Percentiles rank a stretch among this genome's conserved stretches.
Evolutionary conservation across 192 early-diverging fungal species (phyloP).

Genomic region (Spizellomyces sp.): DNA sequence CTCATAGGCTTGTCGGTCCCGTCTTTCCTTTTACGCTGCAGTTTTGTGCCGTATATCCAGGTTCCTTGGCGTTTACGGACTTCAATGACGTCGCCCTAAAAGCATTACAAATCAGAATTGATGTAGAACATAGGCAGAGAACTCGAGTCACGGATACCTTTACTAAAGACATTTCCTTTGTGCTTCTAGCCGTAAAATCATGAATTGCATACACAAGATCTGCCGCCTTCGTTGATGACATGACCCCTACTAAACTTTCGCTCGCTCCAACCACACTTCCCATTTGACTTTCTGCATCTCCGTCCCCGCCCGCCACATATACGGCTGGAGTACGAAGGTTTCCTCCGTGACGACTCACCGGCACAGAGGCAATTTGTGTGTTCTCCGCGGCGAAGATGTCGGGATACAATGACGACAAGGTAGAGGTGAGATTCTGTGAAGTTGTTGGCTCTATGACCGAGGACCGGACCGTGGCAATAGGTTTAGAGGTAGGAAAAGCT

Average conservation of each 20-base stretch:
- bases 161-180: conserved; percentile 45
- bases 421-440: not conserved
- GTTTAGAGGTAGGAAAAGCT: conserved; percentile 22
- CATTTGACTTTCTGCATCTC: conserved; percentile 45
- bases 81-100: conserved; percentile 44
- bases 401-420: conserved; percentile 38
- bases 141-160: conserved; percentile 31
- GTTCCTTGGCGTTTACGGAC: conserved; percentile 48
- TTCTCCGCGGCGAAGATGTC: conserved; percentile 32
- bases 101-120: not conserved
- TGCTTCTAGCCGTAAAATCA: conserved; percentile 38
- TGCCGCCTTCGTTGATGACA: not conserved
- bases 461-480: conserved; percentile 27
- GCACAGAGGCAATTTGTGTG: conserved; percentile 11
- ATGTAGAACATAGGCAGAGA: not conserved
- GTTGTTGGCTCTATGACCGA: not conserved
- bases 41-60: conserved; percentile 51
- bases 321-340: conserved; percentile 32
- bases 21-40: conserved; percentile 4
- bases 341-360: conserved; percentile 8
- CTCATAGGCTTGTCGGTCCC: not conserved
- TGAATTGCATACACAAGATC: conserved; percentile 46
- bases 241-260: conserved; percentile 15
- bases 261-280: conserved; percentile 42
- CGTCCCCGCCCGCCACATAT: conserved; percentile 42